These are phyloP conservation scores for Axilococcus clingmanii DNA, from an alignment of 139 green algal genomes.

Conservation along the genomic window DNA sequence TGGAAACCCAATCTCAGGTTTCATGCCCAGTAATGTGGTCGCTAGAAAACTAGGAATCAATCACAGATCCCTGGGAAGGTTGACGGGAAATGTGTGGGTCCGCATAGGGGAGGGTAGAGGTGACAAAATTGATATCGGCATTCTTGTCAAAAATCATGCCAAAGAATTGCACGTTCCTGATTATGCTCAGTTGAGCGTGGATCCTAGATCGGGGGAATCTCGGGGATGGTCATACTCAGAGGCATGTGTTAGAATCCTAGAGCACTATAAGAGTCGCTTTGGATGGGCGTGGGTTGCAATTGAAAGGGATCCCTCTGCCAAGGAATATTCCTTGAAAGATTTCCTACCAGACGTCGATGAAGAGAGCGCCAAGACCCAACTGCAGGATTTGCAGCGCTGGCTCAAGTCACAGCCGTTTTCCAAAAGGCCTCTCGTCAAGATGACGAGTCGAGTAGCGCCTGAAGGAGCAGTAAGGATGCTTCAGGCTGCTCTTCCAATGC, in stretches of 20 bases:
- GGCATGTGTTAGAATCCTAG: slow-evolving; percentile 37
- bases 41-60: slow-evolving; percentile 34
- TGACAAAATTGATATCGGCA: slow-evolving; percentile 64
- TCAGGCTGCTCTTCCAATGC: slow-evolving; percentile 35
- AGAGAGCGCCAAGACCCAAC: slow-evolving; percentile 6
- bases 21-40: slow-evolving; percentile 37
- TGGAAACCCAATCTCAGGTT: slow-evolving; percentile 29
- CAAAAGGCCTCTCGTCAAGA: slow-evolving; percentile 61
- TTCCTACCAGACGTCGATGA: slow-evolving; percentile 9
- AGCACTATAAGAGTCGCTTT: slow-evolving; percentile 50
- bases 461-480: slow-evolving; percentile 64
- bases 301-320: slow-evolving; percentile 6
- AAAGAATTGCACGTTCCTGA: slow-evolving; percentile 68
- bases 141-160: slow-evolving; percentile 59
- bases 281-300: slow-evolving; percentile 39
- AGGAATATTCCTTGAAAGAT: slow-evolving; percentile 1
- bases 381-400: slow-evolving; percentile 39
- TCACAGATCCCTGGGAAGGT: slow-evolving; percentile 48
- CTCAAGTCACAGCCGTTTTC: slow-evolving; percentile 53
- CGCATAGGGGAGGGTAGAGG: slow-evolving; percentile 27
- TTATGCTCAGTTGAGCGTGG: slow-evolving; percentile 1
- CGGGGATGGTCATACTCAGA: slow-evolving; percentile 64
- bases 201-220: not conserved
- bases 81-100: slow-evolving; percentile 64
- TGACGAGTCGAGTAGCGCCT: slow-evolving; percentile 38